These are phyloP conservation scores for Fusarium sp. DNA, from an alignment of 2,329 filamentous ascomycete genomes.

Conservation along the genomic window DNA sequence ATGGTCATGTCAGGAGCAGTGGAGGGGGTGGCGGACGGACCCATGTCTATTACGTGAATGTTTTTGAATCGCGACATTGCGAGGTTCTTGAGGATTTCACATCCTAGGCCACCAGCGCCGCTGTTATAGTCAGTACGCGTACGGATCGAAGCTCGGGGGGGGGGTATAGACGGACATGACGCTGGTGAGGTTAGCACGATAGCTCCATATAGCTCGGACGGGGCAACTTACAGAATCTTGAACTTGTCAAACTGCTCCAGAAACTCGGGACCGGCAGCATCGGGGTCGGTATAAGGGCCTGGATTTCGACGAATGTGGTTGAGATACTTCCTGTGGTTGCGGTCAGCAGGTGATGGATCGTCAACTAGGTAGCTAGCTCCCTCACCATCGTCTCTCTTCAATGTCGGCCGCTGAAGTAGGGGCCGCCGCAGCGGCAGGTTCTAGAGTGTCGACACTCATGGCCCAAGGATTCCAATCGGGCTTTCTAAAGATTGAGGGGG, in stretches of 20 bases:
- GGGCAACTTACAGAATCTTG: constrained; percentile 76
- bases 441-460: constrained; percentile 45
- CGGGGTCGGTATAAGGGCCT: constrained; percentile 85
- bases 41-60: constrained; percentile 99
- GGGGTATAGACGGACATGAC: constrained; percentile 60
- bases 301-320: constrained; percentile 81
- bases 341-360: constrained; percentile 13
- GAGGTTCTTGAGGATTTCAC: constrained; percentile 96
- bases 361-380: constrained; percentile 22
- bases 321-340: constrained; percentile 77
- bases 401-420: constrained; percentile 25
- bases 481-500: not conserved
- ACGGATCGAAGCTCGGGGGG: constrained; percentile 15
- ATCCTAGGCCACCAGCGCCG: constrained; percentile 92
- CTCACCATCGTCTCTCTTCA: constrained; percentile 52
- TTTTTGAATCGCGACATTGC: constrained; percentile 95
- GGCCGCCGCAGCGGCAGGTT: not conserved
- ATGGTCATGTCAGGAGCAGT: not conserved
- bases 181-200: constrained; percentile 49
- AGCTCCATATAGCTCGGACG: not conserved
- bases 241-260: constrained; percentile 72
- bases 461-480: not conserved
- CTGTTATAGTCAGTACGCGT: constrained; percentile 59
- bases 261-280: constrained; percentile 63
- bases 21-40: constrained; percentile 56